Evolutionary conservation across 1,284 basidiomycete species (phyloP).

Genomic region (Chalciporus piperatoides): DNA sequence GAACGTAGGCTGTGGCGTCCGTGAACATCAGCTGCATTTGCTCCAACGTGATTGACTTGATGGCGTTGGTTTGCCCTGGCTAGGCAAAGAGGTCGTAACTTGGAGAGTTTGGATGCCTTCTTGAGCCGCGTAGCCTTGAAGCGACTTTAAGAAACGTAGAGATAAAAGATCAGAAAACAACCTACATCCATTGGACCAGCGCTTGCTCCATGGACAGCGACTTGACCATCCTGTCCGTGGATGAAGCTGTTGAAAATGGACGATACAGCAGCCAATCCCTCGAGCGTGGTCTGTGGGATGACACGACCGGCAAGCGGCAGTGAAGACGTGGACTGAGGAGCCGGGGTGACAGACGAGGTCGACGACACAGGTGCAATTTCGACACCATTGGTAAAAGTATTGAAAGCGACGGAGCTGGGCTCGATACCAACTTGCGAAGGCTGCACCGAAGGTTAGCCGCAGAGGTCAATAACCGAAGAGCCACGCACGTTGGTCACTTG

Average conservation of each 20-base stretch:
- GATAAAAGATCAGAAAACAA: not conserved
- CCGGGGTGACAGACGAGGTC: constrained; percentile 48
- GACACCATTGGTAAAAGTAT: constrained; percentile 51
- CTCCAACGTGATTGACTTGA: constrained; percentile 63
- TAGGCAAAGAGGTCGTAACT: constrained; percentile 61
- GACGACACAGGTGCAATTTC: constrained; percentile 62
- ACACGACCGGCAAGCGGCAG: constrained; percentile 64
- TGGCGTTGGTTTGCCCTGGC: constrained; percentile 62
- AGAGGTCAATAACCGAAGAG: not conserved
- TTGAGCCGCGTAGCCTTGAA: constrained; percentile 70
- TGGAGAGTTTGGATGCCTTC: constrained; percentile 68
- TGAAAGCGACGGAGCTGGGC: constrained; percentile 61
- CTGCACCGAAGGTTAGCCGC: constrained; percentile 32
- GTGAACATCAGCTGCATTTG: constrained; percentile 65
- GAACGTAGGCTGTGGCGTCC: constrained; percentile 50
- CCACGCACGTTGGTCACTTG: constrained; percentile 56
- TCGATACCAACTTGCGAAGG: constrained; percentile 77
- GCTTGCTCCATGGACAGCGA: constrained; percentile 60
- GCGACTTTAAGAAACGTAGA: constrained; percentile 7
- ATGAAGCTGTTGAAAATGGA: constrained; percentile 73
- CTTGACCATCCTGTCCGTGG: constrained; percentile 60
- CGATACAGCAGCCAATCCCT: constrained; percentile 61
- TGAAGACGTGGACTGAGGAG: constrained; percentile 51
- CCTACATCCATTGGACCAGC: constrained; percentile 61
- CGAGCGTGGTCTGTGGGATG: constrained; percentile 52